These are phyloP conservation scores for Chytridium lagenaria DNA, from an alignment of 371 early-diverging fungal species.

Conservation along the genomic window DNA sequence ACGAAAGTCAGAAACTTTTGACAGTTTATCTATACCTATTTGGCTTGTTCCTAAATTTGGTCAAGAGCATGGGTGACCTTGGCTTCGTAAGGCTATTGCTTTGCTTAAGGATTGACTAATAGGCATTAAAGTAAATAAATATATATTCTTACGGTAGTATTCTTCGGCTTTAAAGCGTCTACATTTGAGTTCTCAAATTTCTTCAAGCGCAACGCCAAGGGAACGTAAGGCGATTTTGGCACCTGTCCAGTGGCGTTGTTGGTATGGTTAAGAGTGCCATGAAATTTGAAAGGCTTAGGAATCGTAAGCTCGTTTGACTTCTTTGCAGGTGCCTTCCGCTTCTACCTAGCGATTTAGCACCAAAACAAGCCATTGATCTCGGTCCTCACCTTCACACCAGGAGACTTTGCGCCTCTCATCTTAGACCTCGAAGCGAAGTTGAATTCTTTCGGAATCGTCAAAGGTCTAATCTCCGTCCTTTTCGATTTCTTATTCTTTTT, in stretches of 20 bases:
- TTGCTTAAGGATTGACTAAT: not conserved
- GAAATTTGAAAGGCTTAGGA: constrained; percentile 58
- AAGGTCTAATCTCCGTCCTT: not conserved
- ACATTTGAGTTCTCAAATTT: constrained; percentile 30
- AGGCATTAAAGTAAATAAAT: not conserved
- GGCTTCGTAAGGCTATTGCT: constrained; percentile 45
- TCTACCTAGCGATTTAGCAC: constrained; percentile 15
- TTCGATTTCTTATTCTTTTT: not conserved
- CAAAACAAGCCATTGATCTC: not conserved
- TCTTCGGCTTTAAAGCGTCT: not conserved
- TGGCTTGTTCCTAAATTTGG: constrained; percentile 47
- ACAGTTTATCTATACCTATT: constrained; percentile 27
- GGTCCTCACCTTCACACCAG: constrained; percentile 25
- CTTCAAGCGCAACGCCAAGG: constrained; percentile 47
- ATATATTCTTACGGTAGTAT: constrained; percentile 38
- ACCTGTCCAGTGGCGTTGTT: not conserved
- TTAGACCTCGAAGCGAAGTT: constrained; percentile 31
- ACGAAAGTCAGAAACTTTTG: not conserved
- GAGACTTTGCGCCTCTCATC: constrained; percentile 14
- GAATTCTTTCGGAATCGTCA: constrained; percentile 48
- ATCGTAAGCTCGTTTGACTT: constrained; percentile 46
- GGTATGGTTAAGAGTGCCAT: constrained; percentile 17
- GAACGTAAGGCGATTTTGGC: constrained; percentile 54
- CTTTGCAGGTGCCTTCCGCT: constrained; percentile 32
- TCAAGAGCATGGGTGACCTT: constrained; percentile 51